Percentiles rank a stretch among this genome's conserved stretches.
Evolutionary conservation across 2,329 filamentous ascomycete species (phyloP).

Genomic region (Sporothrix protearum): DNA sequence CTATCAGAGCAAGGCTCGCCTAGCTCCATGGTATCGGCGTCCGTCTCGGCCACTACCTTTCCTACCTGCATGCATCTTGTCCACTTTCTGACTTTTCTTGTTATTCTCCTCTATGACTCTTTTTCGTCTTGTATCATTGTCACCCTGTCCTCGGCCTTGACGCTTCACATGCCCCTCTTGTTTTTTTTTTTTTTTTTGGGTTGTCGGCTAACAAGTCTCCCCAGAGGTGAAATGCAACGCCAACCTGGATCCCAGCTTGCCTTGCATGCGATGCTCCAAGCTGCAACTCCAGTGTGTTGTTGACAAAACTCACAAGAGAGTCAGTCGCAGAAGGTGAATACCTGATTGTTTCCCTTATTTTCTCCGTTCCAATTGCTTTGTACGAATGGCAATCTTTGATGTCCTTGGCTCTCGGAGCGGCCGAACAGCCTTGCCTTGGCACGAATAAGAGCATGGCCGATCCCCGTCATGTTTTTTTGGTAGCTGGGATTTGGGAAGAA

Average conservation of each 20-base stretch:
- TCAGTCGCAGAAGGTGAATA: conserved; percentile 29
- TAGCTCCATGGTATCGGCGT: conserved; percentile 13
- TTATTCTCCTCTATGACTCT: neutral
- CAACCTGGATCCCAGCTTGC: conserved; percentile 24
- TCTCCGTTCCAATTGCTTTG: neutral
- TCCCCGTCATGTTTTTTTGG: neutral
- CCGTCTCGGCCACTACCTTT: neutral
- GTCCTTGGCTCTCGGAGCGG: neutral
- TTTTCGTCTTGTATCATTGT: neutral
- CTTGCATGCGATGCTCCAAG: conserved; percentile 29
- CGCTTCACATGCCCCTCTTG: neutral
- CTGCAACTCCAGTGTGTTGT: conserved; percentile 29
- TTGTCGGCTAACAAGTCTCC: neutral
- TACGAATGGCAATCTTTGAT: neutral
- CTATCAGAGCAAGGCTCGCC: neutral
- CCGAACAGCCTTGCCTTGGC: neutral
- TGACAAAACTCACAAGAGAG: conserved; percentile 29
- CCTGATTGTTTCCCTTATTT: neutral
- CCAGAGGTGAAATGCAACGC: conserved; percentile 31
- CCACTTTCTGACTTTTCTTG: neutral
- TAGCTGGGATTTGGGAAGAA: neutral
- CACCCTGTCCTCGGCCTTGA: neutral
- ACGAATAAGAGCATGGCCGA: neutral
- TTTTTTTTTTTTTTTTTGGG: neutral
- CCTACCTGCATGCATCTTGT: neutral